Evolutionary conservation across 2,329 filamentous ascomycete species (phyloP), one percentile per base, ranked within the genome.

Genomic region (Pseudopyrenochaeta lycopersici): DNA sequence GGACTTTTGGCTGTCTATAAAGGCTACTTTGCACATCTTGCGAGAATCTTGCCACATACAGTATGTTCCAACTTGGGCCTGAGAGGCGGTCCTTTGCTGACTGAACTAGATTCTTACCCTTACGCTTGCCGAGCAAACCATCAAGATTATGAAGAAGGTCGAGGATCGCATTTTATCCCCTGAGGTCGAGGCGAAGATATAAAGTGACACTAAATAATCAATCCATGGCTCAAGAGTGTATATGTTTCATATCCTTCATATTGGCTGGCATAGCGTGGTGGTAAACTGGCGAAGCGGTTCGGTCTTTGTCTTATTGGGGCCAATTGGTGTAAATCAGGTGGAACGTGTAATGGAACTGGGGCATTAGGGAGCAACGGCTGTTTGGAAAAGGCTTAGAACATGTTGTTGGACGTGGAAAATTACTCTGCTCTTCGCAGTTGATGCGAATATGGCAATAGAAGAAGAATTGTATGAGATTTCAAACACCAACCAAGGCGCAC

Each of bases 1-100:
- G 95, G 95, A 18, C 68, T 97, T 46, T 79, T 98, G 41, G 95
- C 95, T 56, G 91, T 99, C 53, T 99, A 99, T 83, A 99, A 99
- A 82, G 95, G 95, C 54, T 97, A 96, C 81, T 87, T 97, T 71
- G 95, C 95, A 14, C 95, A 99, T 79, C 80, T 99, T 63, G 92
- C 95, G 29, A 84, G 95, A 67, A 98, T 99, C 69, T 80, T 99
- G 69, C 95, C 95, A 40, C 95, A 99, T 76, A 99, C 95, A 33
- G 84, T 86, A 74, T 58, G 81, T 75, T 21, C 11, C 12, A 12
- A 29, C 18, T 20, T 23, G 20, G 4, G 7, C 41, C 3, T 29
- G 36, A 15, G 9, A 2, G 14, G 23, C 5, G 18, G n/a, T 39
- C 6, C 15, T 4, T 17, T 20, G 49, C 62, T 73, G 50, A 74